Percentiles rank a stretch among this genome's conserved stretches.
Conservation (phyloP, 2,329 filamentous ascomycete species). For the Xylaria hypoxylon region DNA sequence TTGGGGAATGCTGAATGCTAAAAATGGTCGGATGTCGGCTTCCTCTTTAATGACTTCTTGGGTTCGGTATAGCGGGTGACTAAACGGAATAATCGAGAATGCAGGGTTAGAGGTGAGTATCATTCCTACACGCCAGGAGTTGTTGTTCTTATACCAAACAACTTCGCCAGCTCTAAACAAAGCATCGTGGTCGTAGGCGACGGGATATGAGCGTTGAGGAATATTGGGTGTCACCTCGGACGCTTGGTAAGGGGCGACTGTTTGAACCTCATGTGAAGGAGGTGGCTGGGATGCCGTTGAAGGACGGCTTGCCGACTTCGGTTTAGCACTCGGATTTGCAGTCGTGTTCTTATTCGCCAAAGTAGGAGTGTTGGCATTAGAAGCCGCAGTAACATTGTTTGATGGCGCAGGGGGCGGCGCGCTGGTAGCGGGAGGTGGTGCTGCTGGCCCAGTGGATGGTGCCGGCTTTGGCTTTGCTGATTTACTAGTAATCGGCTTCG, state of each 20-base stretch:
- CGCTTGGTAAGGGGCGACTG: slow-evolving; percentile 9
- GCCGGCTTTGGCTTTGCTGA: slow-evolving; percentile 21
- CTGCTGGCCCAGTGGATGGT: slow-evolving; percentile 6
- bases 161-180: slow-evolving; percentile 63
- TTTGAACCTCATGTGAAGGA: slow-evolving; percentile 18
- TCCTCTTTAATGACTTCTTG: slow-evolving; percentile 55
- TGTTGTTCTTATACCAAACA: slow-evolving; percentile 62
- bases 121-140: slow-evolving; percentile 62
- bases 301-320: slow-evolving; percentile 5
- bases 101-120: slow-evolving; percentile 47
- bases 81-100: slow-evolving; percentile 55
- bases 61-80: slow-evolving; percentile 54
- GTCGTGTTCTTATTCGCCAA: slow-evolving; percentile 3
- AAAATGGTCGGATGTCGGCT: slow-evolving; percentile 61
- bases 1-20: slow-evolving; percentile 63
- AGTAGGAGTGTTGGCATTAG: background rate
- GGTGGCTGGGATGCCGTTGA: slow-evolving; percentile 7
- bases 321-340: slow-evolving; percentile 5
- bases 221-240: background rate
- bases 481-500: slow-evolving; percentile 35
- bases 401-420: background rate
- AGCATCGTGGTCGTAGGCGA: slow-evolving; percentile 42
- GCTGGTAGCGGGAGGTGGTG: slow-evolving; percentile 1
- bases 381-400: background rate
- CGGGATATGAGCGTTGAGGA: slow-evolving; percentile 17